Conservation (phyloP, 2,329 filamentous ascomycete species). For the Fusarium coffeatum region DNA sequence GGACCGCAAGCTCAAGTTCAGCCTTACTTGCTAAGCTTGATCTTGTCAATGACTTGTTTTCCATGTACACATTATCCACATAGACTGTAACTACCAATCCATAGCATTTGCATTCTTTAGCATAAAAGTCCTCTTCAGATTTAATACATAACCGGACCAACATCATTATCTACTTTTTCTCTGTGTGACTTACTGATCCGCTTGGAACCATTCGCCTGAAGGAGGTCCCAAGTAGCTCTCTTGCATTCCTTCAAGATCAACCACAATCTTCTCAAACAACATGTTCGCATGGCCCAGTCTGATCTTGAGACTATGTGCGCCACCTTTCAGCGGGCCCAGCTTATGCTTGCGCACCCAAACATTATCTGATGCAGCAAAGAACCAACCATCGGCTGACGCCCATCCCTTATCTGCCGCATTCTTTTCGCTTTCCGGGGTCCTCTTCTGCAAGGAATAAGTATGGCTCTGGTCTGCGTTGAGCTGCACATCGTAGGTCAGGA, state of each 20-base stretch:
- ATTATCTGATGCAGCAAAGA: constrained; percentile 34
- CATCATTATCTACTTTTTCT: background rate
- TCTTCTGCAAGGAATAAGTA: constrained; percentile 9
- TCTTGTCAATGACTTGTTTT: background rate
- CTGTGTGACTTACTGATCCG: rapidly evolving
- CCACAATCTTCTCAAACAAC: constrained; percentile 38
- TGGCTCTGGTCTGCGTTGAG: background rate
- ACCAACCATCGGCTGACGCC: constrained; percentile 36
- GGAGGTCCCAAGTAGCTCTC: constrained; percentile 38
- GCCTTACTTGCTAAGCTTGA: constrained; percentile 31
- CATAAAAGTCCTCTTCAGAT: background rate
- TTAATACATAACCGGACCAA: background rate
- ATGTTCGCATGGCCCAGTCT: constrained; percentile 28
- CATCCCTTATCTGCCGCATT: constrained; percentile 31
- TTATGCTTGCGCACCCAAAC: constrained; percentile 31
- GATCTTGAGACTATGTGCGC: constrained; percentile 7
- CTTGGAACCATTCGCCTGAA: background rate
- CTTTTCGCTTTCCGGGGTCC: constrained; percentile 23
- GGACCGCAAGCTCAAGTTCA: constrained; percentile 43
- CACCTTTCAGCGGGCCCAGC: background rate
- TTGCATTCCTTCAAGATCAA: constrained; percentile 21
- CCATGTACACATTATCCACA: background rate
- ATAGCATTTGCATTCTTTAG: constrained; percentile 3
- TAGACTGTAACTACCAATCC: background rate
- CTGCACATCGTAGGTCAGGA: constrained; percentile 15